Conservation (phyloP, 331 rosid species). For the Acacia concinna region DNA sequence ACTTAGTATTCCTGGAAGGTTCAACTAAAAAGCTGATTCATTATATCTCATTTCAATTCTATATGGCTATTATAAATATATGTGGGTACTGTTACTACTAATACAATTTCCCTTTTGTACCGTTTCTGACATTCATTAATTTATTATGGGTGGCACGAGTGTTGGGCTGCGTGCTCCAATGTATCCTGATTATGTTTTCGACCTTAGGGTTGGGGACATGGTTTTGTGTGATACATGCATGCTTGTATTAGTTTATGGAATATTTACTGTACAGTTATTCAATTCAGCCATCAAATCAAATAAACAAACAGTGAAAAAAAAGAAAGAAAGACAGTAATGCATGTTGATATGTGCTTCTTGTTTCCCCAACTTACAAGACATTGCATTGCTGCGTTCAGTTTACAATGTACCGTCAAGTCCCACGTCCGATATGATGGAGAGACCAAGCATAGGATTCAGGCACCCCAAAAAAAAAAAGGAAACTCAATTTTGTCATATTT, state of each 20-base stretch:
- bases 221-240: constrained; percentile 27
- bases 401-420: constrained; percentile 24
- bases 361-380: constrained; percentile 18
- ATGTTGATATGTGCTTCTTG: constrained; percentile 12
- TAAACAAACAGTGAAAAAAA: background rate
- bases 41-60: background rate
- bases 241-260: constrained; percentile 22
- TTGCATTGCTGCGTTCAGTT: constrained; percentile 24
- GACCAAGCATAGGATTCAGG: background rate
- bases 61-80: background rate
- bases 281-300: constrained; percentile 9
- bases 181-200: constrained; percentile 8
- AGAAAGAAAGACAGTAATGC: background rate
- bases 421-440: constrained; percentile 26
- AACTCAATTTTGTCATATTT: background rate
- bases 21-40: background rate
- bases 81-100: background rate
- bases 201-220: constrained; percentile 19
- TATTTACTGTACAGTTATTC: constrained; percentile 14
- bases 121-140: background rate
- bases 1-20: background rate
- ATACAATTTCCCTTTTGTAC: constrained; percentile 24
- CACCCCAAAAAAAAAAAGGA: background rate
- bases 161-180: constrained; percentile 14
- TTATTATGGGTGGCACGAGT: background rate